Conservation (phyloP, 805 yeast genomes). For the Cyberlindnera xishuangbannaensis region DNA sequence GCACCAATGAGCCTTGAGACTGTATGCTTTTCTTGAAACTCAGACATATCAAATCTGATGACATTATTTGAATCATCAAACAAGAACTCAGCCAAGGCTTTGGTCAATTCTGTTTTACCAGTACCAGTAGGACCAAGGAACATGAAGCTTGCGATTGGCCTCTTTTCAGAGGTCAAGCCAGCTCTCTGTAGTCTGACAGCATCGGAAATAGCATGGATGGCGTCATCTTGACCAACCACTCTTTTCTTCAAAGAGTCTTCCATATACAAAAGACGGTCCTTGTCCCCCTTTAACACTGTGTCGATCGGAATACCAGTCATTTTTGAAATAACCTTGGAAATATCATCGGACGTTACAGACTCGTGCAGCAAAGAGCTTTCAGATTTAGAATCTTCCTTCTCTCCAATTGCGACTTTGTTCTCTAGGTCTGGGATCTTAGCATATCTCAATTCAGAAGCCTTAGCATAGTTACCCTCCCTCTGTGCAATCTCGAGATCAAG, state of each 20-base stretch:
- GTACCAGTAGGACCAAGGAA: conserved; percentile 98
- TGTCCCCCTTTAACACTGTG: conserved; percentile 88
- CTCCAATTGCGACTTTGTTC: conserved; percentile 43
- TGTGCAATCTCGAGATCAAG: conserved; percentile 77
- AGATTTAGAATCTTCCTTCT: conserved; percentile 28
- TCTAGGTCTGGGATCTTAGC: conserved; percentile 80
- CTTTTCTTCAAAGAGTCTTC: conserved; percentile 68
- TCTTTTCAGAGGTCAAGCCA: conserved; percentile 86
- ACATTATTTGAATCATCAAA: conserved; percentile 87
- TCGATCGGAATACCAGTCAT: conserved; percentile 96
- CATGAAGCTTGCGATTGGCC: conserved; percentile 96
- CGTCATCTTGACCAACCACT: conserved; percentile 95
- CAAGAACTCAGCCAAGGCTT: conserved; percentile 84
- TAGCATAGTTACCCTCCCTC: conserved; percentile 79
- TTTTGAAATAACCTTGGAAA: conserved; percentile 83
- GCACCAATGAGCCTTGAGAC: conserved; percentile 92
- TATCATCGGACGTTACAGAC: conserved; percentile 90
- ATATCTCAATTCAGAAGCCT: conserved; percentile 86
- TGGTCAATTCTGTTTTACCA: conserved; percentile 94
- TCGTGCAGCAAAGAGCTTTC: conserved; percentile 66
- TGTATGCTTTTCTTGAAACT: conserved; percentile 91
- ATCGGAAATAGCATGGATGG: conserved; percentile 82
- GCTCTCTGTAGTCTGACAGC: conserved; percentile 97
- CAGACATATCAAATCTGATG: conserved; percentile 95
- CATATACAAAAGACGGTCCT: conserved; percentile 85